These are phyloP conservation scores for Zygosaccharomyces pseudobailii DNA, from an alignment of 1,139 yeast species.

Conservation along the genomic window DNA sequence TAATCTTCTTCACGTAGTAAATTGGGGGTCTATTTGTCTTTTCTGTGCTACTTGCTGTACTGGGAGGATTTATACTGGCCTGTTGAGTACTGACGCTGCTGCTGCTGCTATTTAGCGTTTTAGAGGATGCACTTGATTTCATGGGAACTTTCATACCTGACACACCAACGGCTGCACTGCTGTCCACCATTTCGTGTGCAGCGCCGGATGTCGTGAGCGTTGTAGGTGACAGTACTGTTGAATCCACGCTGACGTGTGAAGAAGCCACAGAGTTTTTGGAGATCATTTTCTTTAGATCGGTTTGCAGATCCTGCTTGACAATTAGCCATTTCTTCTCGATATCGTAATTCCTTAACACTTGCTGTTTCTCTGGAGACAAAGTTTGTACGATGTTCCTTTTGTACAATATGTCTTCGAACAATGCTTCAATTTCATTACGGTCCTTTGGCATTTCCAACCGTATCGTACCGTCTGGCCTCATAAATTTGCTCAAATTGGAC, in stretches of 20 bases:
- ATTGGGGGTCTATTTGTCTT: conserved; percentile 50
- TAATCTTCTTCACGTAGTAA: conserved; percentile 68
- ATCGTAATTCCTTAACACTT: conserved; percentile 71
- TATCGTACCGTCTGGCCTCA: conserved; percentile 31
- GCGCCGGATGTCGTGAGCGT: not conserved
- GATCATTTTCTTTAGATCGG: conserved; percentile 64
- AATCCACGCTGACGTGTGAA: not conserved
- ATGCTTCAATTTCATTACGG: conserved; percentile 55
- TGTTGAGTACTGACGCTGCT: not conserved
- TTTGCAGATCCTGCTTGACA: conserved; percentile 78
- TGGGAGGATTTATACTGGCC: conserved; percentile 12
- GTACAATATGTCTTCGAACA: conserved; percentile 69
- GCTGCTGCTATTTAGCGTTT: conserved; percentile 1
- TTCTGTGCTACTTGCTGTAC: conserved; percentile 17
- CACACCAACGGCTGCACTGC: not conserved
- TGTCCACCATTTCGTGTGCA: conserved; percentile 4
- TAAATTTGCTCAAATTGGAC: conserved; percentile 26
- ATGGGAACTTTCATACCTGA: not conserved
- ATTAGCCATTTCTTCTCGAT: conserved; percentile 87
- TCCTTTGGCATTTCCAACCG: conserved; percentile 53
- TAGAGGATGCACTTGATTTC: conserved; percentile 7
- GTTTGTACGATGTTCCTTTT: conserved; percentile 72
- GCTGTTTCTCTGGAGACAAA: conserved; percentile 71
- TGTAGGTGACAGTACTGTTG: not conserved
- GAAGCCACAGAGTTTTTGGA: conserved; percentile 20